Base-by-base conservation (phyloP, 495 filamentous ascomycete species). In the Chaetomium cochliodes region DNA sequence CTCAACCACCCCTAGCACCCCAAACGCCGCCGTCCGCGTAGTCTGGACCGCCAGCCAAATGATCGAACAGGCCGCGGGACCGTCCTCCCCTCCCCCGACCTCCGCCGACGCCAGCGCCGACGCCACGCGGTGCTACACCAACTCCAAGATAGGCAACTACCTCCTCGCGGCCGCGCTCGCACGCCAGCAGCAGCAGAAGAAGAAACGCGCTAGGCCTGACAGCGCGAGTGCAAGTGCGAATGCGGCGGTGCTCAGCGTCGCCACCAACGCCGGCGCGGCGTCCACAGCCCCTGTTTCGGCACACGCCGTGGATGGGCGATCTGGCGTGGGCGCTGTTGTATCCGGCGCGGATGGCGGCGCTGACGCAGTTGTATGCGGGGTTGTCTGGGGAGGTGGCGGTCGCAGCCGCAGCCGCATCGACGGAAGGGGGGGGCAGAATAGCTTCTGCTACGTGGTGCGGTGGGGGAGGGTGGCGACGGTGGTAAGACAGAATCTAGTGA, bases 331-430 rank as follows among this genome's bases (percentile, higher is more conserved):
- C 70, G n/a, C 22, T 81, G 23, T 65, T 78, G 3, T 58, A 78
- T 54, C 42, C 63, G 15, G 60, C 74, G 16, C 66, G 65, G n/a
- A 22, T 70, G 42, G 75, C 76, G 1, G 80, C 77, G 1, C 75
- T 81, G 58, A 83, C 79, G 0, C 65, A 74, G 62, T 67, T 82
- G 9, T 84, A 74, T 62, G 77, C 80, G 4, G 79, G 78, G 2
- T 49, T 82, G 9, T 74, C 74, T 1, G 39, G 67, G 15, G 76
- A 82, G 7, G 67, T 82, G 16, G 70, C 61, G 26, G 44, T 63
- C 28, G 65, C 73, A 12, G 76, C 81, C 5, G 67, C 81, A 15
- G 70, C 61, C 23, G 44, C 62, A 71, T 20, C 2, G 41, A 15
- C 13, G 41, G 76, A 72, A 18, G 78, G 79, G 2, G 28, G 28